Evolutionary conservation across 352 stramenopile species (phyloP), one percentile per base, ranked within the genome.

Genomic region (Plasmopara viticola): DNA sequence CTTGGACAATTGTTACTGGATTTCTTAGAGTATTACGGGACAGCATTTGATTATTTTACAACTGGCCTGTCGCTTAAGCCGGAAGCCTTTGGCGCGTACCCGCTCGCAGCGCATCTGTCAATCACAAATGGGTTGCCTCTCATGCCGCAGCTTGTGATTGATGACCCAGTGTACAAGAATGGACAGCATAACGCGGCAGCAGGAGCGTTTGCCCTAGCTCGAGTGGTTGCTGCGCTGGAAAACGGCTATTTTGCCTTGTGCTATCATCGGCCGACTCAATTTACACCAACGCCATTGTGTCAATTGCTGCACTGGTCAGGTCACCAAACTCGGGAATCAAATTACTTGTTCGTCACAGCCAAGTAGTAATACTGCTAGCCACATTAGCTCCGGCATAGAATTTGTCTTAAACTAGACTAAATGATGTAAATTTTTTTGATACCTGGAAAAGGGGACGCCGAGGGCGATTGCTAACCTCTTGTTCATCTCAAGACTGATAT

Each of bases 21-120:
- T 44, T 95, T 96, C 60, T 68, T 96, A 35, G 81, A 95, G 61
- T 93, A 92, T 55, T 96, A 94, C 65, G 85, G 87, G 43, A 87
- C 84, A 34, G 72, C 75, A 45, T 95, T 95, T 52, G 71, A 79
- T 60, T 89, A 89, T 60, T 72, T 58, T 33, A 78, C 64, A 14
- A 91, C 81, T 12, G 85, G 87, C 34, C 78, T 96, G 37, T 95
- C 82, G 30, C 73, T 94, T 40, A 84, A 87, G 35, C 68, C 68
- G 5, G 75, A 90, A 51, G 77, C 75, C 2, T 93, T 89, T 64
- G 79, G 80, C 39, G 79, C 83, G 55, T 93, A 93, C 47, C 81
- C 83, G 6, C 62, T 91, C 31, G 67, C 68, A 37, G 51, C 67
- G 13, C 66, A 78, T 25, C 51, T 77, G 48, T 64, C 69, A 10